phyloP scores from a whole-genome alignment of 768 basidiomycete species.

The Botryobasidium botryosum region DNA sequence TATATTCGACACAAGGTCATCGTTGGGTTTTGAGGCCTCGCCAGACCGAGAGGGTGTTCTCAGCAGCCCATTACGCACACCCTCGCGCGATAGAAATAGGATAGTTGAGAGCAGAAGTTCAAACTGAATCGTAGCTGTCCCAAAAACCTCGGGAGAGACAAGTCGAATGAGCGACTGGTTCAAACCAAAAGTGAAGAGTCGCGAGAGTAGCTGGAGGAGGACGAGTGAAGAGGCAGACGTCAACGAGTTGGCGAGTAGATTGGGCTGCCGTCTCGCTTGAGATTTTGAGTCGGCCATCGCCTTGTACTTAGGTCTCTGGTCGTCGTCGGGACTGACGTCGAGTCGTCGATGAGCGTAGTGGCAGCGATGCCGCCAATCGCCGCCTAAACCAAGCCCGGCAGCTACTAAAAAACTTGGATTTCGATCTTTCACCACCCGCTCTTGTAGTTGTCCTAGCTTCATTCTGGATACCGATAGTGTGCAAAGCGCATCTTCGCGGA shows the following conservation, averaged over 20 bases:
- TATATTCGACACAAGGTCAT: slow-evolving; percentile 28
- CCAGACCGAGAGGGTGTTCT: no score
- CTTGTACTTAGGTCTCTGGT: no score
- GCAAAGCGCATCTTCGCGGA: no score
- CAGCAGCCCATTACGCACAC: slow-evolving; percentile 70
- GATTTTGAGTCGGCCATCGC: no score
- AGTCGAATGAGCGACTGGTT: slow-evolving; percentile 79
- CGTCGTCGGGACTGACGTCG: no score
- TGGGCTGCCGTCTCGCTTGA: not conserved
- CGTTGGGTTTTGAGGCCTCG: not conserved
- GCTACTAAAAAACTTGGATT: no score
- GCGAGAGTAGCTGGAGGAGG: slow-evolving; percentile 68
- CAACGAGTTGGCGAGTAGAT: slow-evolving; percentile 27
- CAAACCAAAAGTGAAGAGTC: slow-evolving; percentile 70
- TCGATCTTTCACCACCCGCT: no score
- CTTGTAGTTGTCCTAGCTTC: no score
- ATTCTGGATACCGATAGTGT: no score
- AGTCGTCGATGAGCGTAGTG: no score
- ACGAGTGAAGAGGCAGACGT: slow-evolving; percentile 49
- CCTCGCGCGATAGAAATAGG: slow-evolving; percentile 86
- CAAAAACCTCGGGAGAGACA: slow-evolving; percentile 62
- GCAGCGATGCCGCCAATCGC: no score
- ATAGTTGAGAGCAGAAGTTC: slow-evolving; percentile 82
- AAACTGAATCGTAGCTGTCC: slow-evolving; percentile 86
- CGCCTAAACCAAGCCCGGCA: no score